Base-by-base conservation (phyloP, 169 alveolate species). In the Plasmodium sp. region DNA sequence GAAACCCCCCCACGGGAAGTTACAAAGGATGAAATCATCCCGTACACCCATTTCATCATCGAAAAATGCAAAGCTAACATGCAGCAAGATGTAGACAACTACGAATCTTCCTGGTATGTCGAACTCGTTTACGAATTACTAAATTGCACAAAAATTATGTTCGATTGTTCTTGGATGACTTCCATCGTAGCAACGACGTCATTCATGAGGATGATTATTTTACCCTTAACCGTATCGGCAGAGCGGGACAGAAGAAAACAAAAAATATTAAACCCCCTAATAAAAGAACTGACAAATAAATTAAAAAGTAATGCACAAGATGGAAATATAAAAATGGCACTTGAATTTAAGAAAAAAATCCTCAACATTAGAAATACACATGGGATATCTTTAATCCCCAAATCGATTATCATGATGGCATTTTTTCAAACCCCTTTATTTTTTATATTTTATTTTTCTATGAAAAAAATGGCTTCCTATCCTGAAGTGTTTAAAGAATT, bases 221-320 rank as follows among this genome's bases (percentile, higher is more conserved):
- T 96, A 33, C 97, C 97, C 1, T 58, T 96, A 39, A 95, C 97
- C 84, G 85, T 95, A 41, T 72, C 94, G 72, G 96, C 96, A 18
- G 97, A 96, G 75, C 31, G 97, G 14, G 95, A 93, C n/a, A 79
- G 97, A 72, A 80, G 97, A 41, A 93, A 94, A 27, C 96, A 96
- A 62, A 96, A 96, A 31, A 94, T 91, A 56, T 84, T 95, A 39
- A 85, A 93, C 62, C 97, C 97, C 2, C 72, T 91, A 73, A 95
- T 94, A 33, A 75, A 83, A 16, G 96, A 96, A 56, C 81, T 96
- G 41, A 95, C 96, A 92, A 95, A 96, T 58, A 90, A 93, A 85
- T 83, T 94, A 48, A 91, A 93, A 31, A 91, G 92, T 67, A 72
- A 96, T 75, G 96, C 90, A n/a, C 94, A 96, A 90, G 71, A 71